Conservation (phyloP, 768 basidiomycete species). For the Mycena galericulata region DNA sequence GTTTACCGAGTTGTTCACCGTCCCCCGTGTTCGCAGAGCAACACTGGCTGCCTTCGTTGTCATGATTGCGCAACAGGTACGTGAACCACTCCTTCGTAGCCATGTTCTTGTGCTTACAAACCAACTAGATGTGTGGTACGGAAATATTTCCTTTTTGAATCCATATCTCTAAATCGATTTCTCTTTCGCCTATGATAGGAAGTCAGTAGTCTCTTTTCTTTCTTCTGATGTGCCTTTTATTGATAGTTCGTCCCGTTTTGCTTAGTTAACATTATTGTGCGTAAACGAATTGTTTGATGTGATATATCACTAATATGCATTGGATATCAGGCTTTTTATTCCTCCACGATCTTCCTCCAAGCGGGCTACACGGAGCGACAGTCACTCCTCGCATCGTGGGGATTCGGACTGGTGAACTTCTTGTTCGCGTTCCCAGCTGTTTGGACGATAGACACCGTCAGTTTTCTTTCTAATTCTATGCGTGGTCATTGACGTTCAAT, state of each 20-base stretch:
- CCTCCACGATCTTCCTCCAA: conserved; percentile 75
- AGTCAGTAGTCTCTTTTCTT: background rate
- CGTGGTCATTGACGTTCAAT: conserved; percentile 35
- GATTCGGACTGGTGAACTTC: conserved; percentile 77
- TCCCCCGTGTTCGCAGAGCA: conserved; percentile 71
- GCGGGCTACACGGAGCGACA: conserved; percentile 67
- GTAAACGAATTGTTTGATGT: background rate
- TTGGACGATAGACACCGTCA: conserved; percentile 68
- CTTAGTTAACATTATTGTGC: conserved; percentile 19
- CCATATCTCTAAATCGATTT: background rate
- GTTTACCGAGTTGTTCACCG: conserved; percentile 46
- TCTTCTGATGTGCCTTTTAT: background rate
- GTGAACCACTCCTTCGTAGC: too few species aligned
- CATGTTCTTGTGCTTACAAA: background rate
- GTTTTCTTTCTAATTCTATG: background rate
- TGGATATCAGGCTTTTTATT: conserved; percentile 74
- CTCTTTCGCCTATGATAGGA: background rate
- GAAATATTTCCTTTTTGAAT: conserved; percentile 48
- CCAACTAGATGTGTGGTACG: conserved; percentile 74
- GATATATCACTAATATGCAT: too few species aligned
- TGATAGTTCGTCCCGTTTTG: background rate
- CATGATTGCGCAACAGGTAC: conserved; percentile 75
- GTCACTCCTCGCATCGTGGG: conserved; percentile 74
- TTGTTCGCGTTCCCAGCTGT: conserved; percentile 76
- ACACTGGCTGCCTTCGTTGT: conserved; percentile 64